Evolutionary conservation across 257 asterid genomes (phyloP), one percentile per base, ranked within the genome.

Genomic region (Fraxinus cuspidata): DNA sequence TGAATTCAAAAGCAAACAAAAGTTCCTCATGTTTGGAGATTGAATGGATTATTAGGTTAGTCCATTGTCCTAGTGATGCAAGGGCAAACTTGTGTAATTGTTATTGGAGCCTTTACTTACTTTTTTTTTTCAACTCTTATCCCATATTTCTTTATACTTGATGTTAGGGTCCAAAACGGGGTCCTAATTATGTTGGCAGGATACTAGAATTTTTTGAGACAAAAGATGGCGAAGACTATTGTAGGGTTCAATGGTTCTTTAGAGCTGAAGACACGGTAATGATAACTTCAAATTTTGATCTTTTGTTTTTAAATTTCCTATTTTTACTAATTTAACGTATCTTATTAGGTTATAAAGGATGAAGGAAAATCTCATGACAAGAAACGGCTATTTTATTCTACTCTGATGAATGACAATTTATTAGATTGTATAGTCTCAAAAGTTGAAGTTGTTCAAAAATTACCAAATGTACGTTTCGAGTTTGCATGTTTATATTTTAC

Each of bases 241-340:
- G 81, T 77, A 86, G 83, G 79, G 87, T 86, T 72, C 90, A 82
- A 47, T 86, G 90, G 90, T 86, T 86, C 66, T 86, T 86, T 76
- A 78, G 90, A 86, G 84, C 87, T 40, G 80, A 81, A 84, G 90
- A 86, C 83, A 86, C 90, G 88, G 90, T 86, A 79, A 74, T 44
- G 25, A 47, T 70, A 60, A 58, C 70, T 18, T 32, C n/a, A 58
- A 21, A 3, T 16, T 70, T 69, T 77, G 21, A 31, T 44, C 29
- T 71, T 72, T 56, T 29, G 60, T 23, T 79, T 47, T 63, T 18
- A 56, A 32, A 27, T 60, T 25, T 27, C 65, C 13, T 56, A 40
- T 56, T 64, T 64, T 75, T 23, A 40, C 78, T 80, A 76, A 68
- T 73, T 77, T 23, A 2, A 37, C 74, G 10, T 64, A 8, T 64